Percentiles rank a stretch among this genome's conserved stretches.
Conservation (phyloP, 768 basidiomycete genomes). For the Podaxis mareebaensis region DNA sequence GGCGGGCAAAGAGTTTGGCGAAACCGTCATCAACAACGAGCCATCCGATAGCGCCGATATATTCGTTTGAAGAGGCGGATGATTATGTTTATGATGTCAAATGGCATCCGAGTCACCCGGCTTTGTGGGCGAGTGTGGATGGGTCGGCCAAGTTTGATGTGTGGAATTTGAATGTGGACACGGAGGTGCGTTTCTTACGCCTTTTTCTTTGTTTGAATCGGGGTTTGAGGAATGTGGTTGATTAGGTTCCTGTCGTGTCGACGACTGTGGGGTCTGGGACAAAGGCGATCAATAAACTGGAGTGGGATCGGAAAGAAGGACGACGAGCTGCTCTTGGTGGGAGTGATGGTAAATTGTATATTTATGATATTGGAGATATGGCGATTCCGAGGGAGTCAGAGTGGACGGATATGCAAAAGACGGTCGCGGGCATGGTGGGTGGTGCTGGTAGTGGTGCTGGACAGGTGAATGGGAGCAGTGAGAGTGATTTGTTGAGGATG, state of each 20-base stretch:
- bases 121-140: conserved; percentile 90
- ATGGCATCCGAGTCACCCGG: conserved; percentile 97
- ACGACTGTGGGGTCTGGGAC: conserved; percentile 70
- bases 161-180: conserved; percentile 97
- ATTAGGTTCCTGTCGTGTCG: conserved; percentile 88
- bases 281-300: conserved; percentile 90
- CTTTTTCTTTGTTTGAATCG: background rate
- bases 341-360: conserved; percentile 88
- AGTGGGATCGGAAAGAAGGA: conserved; percentile 94
- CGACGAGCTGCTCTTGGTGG: conserved; percentile 88
- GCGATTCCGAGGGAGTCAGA: conserved; percentile 86
- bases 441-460: conserved; percentile 30
- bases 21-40: conserved; percentile 56
- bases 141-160: conserved; percentile 95
- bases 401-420: conserved; percentile 93
- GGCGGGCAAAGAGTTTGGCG: conserved; percentile 79
- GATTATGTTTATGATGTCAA: conserved; percentile 99
- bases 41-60: conserved; percentile 69
- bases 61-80: conserved; percentile 96
- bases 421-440: conserved; percentile 70
- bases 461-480: conserved; percentile 42
- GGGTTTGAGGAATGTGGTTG: conserved; percentile 10
- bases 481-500: conserved; percentile 29
- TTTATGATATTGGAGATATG: conserved; percentile 95
- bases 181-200: conserved; percentile 66